Conservation (phyloP, 2,329 filamentous ascomycete genomes). For the Talaromyces sp. region DNA sequence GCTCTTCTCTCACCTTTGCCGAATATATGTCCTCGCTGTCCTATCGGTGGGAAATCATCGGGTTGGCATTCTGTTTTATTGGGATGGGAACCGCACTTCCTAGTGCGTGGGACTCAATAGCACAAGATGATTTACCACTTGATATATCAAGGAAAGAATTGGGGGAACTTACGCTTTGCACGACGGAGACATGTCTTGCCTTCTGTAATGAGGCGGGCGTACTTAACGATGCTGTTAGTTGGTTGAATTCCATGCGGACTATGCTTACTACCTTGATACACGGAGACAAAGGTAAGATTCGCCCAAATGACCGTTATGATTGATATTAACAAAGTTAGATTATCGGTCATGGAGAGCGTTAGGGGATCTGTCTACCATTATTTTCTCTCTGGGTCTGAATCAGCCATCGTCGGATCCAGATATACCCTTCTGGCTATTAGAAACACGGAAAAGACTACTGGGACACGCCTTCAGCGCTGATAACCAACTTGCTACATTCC, state of each 20-base stretch:
- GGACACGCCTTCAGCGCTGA: constrained; percentile 27
- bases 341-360: constrained; percentile 49
- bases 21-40: constrained; percentile 3
- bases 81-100: neutral
- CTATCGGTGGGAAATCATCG: constrained; percentile 6
- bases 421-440: constrained; percentile 26
- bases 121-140: neutral
- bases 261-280: neutral
- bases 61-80: constrained; percentile 1
- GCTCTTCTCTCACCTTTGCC: neutral
- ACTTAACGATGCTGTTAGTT: constrained; percentile 5
- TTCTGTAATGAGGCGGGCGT: constrained; percentile 7
- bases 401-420: constrained; percentile 20
- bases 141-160: neutral
- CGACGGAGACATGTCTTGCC: constrained; percentile 3
- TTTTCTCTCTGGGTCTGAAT: constrained; percentile 50
- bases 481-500: constrained; percentile 31
- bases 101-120: neutral
- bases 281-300: constrained; percentile 5
- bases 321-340: constrained; percentile 29
- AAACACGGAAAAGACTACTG: constrained; percentile 26
- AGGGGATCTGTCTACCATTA: constrained; percentile 46
- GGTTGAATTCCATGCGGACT: neutral
- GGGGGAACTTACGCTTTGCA: neutral
- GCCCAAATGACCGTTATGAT: neutral